Evolutionary conservation across 305 asterid species (phyloP), one percentile per base, ranked within the genome.

Genomic region (Stenogyne calaminthoides): DNA sequence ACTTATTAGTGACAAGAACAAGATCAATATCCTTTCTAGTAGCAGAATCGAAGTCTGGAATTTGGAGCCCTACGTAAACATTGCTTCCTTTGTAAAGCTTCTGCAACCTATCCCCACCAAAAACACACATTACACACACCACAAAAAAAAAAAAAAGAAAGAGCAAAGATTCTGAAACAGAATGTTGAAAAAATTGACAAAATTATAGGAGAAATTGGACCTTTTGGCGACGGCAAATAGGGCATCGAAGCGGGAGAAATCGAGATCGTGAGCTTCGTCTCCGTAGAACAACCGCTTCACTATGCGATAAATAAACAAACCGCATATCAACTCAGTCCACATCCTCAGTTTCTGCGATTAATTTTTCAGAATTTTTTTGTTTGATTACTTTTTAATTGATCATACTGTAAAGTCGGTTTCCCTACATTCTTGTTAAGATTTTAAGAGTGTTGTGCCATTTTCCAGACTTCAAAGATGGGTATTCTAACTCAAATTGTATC

Each of bases 41-140:
- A 72, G 85, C 93, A 6, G 97, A 83, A 84, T 85, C 96, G 11
- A 83, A 82, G 75, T 93, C 98, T 4, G 98, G 98, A 74, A 93
- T 89, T 78, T 76, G 92, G 66, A 93, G 97, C 39, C 92, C 96
- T 3, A 88, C 88, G 64, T 84, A 85, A 12, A 78, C 90, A 59
- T 79, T 91, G 79, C 92, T 84, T 14, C 89, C 97, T 40, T 68
- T 69, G 74, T 81, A 84, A 37, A 93, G 89, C 85, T 84, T 86
- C 79, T 87, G 87, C 68, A 92, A 83, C 79, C 97, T 90, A 59
- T 9, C 42, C 18, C 69, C 55, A 11, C 54, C 69, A 42, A 12
- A n/a, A 22, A 44, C 47, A 60, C 29, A 64, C 46, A 69, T 54
- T 54, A 67, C 61, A 46, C 19, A 52, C 46, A 64, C 15, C 44